phyloP scores from a whole-genome alignment of 164 flowering plant genomes.

The Kalanchoe fedtschenkoi region DNA sequence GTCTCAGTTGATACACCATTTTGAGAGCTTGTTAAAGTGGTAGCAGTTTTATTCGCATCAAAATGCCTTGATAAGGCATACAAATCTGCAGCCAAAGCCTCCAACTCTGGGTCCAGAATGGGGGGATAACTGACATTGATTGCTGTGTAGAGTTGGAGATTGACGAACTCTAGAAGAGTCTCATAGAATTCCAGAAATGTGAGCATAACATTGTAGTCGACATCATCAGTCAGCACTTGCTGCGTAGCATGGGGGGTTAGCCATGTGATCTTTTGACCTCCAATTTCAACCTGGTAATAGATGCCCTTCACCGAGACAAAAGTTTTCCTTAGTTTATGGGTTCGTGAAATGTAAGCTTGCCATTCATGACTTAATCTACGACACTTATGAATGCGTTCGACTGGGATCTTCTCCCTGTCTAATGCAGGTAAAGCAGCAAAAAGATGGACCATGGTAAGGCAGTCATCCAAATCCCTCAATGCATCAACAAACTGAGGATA shows the following conservation, averaged over 20 bases:
- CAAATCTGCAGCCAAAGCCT: conserved; percentile 82
- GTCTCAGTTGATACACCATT: conserved; percentile 18
- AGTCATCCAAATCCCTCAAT: conserved; percentile 87
- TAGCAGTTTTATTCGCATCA: conserved; percentile 31
- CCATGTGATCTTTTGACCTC: conserved; percentile 90
- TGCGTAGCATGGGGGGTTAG: conserved; percentile 75
- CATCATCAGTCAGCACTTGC: conserved; percentile 83
- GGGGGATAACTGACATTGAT: conserved; percentile 85
- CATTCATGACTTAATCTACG: conserved; percentile 98
- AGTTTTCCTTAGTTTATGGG: conserved; percentile 67
- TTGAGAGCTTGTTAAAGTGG: conserved; percentile 17
- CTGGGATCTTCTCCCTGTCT: conserved; percentile 53
- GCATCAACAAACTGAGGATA: conserved; percentile 84
- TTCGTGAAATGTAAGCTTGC: conserved; percentile 87
- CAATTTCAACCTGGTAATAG: conserved; percentile 58
- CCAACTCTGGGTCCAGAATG: conserved; percentile 70
- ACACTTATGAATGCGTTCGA: conserved; percentile 63
- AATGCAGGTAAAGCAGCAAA: conserved; percentile 82
- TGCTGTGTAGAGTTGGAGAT: conserved; percentile 66
- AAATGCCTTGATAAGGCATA: conserved; percentile 69
- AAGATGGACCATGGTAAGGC: conserved; percentile 84
- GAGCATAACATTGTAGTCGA: conserved; percentile 67
- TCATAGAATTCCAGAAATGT: conserved; percentile 81
- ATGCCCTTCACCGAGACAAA: conserved; percentile 91
- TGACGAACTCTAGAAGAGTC: conserved; percentile 76